phyloP scores from a whole-genome alignment of 768 basidiomycete genomes.

The Collybiopsis luxurians region DNA sequence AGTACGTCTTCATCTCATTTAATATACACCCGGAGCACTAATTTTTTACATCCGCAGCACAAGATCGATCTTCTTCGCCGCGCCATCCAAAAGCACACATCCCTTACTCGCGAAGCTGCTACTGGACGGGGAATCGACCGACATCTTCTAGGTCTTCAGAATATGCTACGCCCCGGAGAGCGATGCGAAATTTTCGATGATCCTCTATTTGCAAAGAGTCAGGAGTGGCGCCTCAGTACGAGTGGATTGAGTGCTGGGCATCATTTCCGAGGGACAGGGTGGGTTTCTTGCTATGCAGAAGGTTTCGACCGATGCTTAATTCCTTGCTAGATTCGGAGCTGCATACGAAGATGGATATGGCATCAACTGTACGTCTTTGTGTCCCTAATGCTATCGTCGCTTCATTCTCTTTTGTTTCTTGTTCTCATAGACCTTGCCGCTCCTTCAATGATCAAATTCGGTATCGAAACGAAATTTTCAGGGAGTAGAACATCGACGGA shows the following conservation, averaged over 20 bases:
- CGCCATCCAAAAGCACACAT: constrained; percentile 70
- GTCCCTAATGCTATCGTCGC: no score
- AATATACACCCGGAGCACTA: no score
- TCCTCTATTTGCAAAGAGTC: constrained; percentile 66
- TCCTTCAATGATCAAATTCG: constrained; percentile 80
- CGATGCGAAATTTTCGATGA: constrained; percentile 71
- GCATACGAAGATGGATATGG: constrained; percentile 87
- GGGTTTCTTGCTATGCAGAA: no score
- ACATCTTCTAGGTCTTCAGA: constrained; percentile 82
- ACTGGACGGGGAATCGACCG: constrained; percentile 86
- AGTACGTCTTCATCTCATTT: constrained; percentile 32
- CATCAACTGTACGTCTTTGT: constrained; percentile 71
- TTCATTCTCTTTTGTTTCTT: no score
- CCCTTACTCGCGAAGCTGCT: constrained; percentile 73
- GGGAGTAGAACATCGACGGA: constrained; percentile 68
- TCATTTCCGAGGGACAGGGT: constrained; percentile 88
- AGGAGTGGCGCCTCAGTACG: constrained; percentile 86
- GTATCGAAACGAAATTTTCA: constrained; percentile 87
- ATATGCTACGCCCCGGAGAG: constrained; percentile 61
- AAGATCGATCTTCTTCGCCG: constrained; percentile 53
- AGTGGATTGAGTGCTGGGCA: constrained; percentile 86
- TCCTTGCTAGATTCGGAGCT: constrained; percentile 68
- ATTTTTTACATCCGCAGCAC: no score
- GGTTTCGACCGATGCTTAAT: neutral
- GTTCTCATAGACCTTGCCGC: constrained; percentile 71